phyloP scores from a whole-genome alignment of 2,329 filamentous ascomycete genomes.

The Aspergillus pseudotamarii region DNA sequence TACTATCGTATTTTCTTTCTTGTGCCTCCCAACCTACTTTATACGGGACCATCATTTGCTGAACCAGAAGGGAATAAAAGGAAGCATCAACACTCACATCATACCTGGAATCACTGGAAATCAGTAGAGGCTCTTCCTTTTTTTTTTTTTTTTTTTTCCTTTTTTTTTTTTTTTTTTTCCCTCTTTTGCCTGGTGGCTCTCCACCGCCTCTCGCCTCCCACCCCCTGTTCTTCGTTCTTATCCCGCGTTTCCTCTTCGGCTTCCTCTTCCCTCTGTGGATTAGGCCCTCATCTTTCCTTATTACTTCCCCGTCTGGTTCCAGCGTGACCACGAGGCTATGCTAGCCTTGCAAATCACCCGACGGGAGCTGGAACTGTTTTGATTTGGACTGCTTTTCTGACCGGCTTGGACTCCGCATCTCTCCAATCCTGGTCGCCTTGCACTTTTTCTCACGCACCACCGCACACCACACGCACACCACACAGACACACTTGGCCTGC shows the following conservation, averaged over 20 bases:
- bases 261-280: constrained; percentile 19
- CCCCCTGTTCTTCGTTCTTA: constrained; percentile 15
- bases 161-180: constrained; percentile 16
- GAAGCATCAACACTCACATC: constrained; percentile 28
- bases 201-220: constrained; percentile 18
- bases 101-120: constrained; percentile 27
- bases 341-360: constrained; percentile 37
- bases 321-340: constrained; percentile 35
- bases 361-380: constrained; percentile 29
- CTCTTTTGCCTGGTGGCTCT: constrained; percentile 6
- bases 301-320: constrained; percentile 19
- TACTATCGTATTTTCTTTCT: neutral
- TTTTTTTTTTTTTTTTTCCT: constrained; percentile 19
- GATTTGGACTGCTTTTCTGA: constrained; percentile 27
- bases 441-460: constrained; percentile 11
- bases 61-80: neutral
- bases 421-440: constrained; percentile 25
- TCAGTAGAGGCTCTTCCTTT: constrained; percentile 23
- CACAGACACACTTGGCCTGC: neutral
- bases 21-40: neutral
- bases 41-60: neutral
- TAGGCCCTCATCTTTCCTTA: constrained; percentile 14
- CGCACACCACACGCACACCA: constrained; percentile 6
- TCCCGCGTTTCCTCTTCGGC: constrained; percentile 18
- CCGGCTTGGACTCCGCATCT: constrained; percentile 29